These are phyloP conservation scores for Oryza meyeriana DNA, from an alignment of 176 grass and related monocot genomes.

Conservation along the genomic window DNA sequence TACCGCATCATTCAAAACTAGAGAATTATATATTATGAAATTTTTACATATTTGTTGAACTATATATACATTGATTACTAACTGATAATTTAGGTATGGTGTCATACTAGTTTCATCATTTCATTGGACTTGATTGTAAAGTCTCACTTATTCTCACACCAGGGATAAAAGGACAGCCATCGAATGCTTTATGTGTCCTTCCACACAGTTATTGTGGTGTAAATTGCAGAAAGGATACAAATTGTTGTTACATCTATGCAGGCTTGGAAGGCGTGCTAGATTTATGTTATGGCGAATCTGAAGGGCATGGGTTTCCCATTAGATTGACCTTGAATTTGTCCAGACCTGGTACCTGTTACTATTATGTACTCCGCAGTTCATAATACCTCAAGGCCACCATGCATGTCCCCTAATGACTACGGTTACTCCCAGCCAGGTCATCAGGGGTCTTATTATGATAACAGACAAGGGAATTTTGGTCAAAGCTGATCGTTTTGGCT, in stretches of 20 bases:
- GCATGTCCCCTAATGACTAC: constrained; percentile 5
- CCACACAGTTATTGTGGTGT: not conserved
- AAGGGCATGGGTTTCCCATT: constrained; percentile 85
- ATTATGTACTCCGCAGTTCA: constrained; percentile 17
- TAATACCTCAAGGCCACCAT: constrained; percentile 26
- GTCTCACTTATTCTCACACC: not conserved
- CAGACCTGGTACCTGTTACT: constrained; percentile 72
- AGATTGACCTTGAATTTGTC: constrained; percentile 88
- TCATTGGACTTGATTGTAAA: not conserved
- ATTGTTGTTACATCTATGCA: constrained; percentile 32
- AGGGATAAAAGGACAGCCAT: not conserved
- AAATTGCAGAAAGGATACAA: not conserved
- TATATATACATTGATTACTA: constrained; percentile 9
- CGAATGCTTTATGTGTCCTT: constrained; percentile 1
- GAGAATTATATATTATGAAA: not conserved
- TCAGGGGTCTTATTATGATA: constrained; percentile 91
- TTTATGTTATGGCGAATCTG: constrained; percentile 96
- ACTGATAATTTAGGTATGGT: not conserved
- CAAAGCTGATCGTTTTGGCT: constrained; percentile 95
- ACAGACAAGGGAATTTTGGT: constrained; percentile 95
- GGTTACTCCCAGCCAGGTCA: constrained; percentile 59
- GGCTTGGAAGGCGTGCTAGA: constrained; percentile 98
- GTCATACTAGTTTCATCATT: not conserved
- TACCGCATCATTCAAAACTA: constrained; percentile 8
- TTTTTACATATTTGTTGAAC: constrained; percentile 12